Evolutionary conservation across 2,329 filamentous ascomycete genomes (phyloP).

Genomic region (Zymoseptoria ardabiliae): DNA sequence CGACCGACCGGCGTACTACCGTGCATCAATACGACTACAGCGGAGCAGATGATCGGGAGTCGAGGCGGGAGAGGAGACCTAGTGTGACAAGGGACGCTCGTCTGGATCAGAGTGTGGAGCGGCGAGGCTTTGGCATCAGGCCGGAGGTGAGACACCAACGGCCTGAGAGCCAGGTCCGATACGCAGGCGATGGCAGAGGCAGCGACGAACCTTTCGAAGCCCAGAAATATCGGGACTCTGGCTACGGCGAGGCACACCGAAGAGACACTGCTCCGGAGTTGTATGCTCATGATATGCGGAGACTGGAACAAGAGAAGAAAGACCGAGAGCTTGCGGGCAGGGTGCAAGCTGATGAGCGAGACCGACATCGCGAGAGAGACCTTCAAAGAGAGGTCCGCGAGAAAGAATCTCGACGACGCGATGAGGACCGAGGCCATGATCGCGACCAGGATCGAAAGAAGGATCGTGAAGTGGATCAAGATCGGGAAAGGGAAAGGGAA

Average conservation of each 20-base stretch:
- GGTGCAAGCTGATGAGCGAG: conserved; percentile 21
- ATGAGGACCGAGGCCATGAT: conserved; percentile 24
- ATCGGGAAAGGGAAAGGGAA: conserved; percentile 15
- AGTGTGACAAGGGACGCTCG: conserved; percentile 31
- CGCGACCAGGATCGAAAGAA: conserved; percentile 18
- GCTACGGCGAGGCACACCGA: conserved; percentile 22
- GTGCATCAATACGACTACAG: conserved; percentile 44
- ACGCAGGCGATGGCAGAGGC: conserved; percentile 25
- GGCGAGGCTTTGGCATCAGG: conserved; percentile 43
- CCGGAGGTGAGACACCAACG: conserved; percentile 4
- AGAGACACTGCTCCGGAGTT: conserved; percentile 23
- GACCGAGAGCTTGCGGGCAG: conserved; percentile 21
- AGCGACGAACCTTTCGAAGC: conserved; percentile 37
- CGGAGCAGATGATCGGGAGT: conserved; percentile 38
- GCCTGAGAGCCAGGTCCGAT: conserved; percentile 19
- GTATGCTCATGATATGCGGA: conserved; percentile 18
- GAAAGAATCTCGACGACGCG: conserved; percentile 24
- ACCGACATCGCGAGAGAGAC: conserved; percentile 25
- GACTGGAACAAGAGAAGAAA: conserved; percentile 22
- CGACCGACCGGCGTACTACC: conserved; percentile 38
- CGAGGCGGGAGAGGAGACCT: conserved; percentile 29
- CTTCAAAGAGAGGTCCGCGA: conserved; percentile 17
- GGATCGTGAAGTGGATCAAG: conserved; percentile 24
- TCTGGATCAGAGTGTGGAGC: conserved; percentile 38
- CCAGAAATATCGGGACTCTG: conserved; percentile 26